Conservation (phyloP, 2,329 filamentous ascomycete species). For the Penicillium crustosum region DNA sequence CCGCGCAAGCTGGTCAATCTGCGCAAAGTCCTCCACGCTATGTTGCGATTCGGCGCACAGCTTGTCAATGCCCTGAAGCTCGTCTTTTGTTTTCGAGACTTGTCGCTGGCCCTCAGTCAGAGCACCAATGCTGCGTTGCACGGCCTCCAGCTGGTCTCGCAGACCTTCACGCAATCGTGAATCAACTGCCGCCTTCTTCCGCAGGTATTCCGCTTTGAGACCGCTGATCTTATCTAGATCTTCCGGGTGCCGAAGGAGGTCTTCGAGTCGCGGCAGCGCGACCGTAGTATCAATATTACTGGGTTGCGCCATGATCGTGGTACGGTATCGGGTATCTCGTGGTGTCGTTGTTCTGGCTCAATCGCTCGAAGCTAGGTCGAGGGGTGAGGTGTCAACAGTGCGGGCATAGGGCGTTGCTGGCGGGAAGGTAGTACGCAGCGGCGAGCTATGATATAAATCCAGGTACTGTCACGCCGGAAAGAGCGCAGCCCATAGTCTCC, state of each 20-base stretch:
- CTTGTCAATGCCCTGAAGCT: conserved; percentile 98
- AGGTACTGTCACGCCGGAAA: conserved; percentile 5
- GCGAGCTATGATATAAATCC: background rate
- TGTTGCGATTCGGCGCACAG: conserved; percentile 95
- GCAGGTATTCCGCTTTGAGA: conserved; percentile 86
- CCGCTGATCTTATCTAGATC: conserved; percentile 93
- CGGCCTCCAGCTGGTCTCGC: conserved; percentile 89
- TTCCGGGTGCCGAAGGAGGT: conserved; percentile 91
- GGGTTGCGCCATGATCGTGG: conserved; percentile 36
- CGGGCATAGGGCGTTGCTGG: background rate
- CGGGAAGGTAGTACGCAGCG: background rate
- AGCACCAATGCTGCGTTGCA: conserved; percentile 86
- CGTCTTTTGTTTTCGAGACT: conserved; percentile 90
- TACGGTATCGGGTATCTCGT: background rate
- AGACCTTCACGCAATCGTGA: conserved; percentile 84
- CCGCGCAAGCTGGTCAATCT: conserved; percentile 60
- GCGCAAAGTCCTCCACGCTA: conserved; percentile 96
- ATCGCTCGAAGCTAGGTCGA: conserved; percentile 5
- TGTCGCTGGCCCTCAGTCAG: conserved; percentile 88
- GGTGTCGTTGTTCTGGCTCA: conserved; percentile 5
- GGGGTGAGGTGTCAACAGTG: conserved; percentile 6
- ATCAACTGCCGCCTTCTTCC: conserved; percentile 91
- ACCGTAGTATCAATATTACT: conserved; percentile 57
- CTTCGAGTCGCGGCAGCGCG: conserved; percentile 74
- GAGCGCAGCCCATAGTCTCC: conserved; percentile 11